Percentiles rank a stretch among this genome's conserved stretches.
These are phyloP conservation scores for Hsuehochloa calcarea DNA, from an alignment of 176 grass and related monocot species.

Conservation along the genomic window DNA sequence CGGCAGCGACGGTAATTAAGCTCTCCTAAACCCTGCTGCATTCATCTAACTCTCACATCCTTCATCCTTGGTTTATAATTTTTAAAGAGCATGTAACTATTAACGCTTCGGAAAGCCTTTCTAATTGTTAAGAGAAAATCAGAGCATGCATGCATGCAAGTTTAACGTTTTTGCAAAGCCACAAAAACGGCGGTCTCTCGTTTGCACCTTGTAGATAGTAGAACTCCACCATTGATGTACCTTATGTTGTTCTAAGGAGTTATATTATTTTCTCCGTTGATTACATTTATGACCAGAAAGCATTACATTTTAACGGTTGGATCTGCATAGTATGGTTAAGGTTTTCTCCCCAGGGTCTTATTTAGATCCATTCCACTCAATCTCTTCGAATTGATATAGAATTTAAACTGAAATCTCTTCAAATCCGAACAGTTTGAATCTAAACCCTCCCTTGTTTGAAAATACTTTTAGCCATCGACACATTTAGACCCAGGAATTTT, in stretches of 20 bases:
- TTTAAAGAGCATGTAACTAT: not conserved
- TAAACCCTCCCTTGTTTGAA: too few relatives aligned
- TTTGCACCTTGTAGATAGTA: not conserved
- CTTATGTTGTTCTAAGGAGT: too few relatives aligned
- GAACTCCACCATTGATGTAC: not conserved
- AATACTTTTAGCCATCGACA: constrained; percentile 30
- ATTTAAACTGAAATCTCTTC: too few relatives aligned
- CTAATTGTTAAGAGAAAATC: not conserved
- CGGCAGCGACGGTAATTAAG: constrained; percentile 87
- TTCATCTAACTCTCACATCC: not conserved
- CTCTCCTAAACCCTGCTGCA: not conserved
- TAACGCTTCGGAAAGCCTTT: not conserved
- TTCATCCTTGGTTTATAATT: not conserved
- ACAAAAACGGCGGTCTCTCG: not conserved
- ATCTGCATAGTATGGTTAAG: not conserved
- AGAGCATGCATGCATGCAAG: not conserved
- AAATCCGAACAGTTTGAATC: too few relatives aligned
- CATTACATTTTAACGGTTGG: not conserved
- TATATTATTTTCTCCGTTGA: not conserved
- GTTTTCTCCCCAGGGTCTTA: not conserved
- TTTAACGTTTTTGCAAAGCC: not conserved
- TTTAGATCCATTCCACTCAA: too few relatives aligned
- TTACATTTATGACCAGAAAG: not conserved
- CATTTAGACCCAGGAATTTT: not conserved
- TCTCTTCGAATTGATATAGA: too few relatives aligned